phyloP scores from a whole-genome alignment of 163 green algal genomes.

The Chlamydomonas reinhardtii region DNA sequence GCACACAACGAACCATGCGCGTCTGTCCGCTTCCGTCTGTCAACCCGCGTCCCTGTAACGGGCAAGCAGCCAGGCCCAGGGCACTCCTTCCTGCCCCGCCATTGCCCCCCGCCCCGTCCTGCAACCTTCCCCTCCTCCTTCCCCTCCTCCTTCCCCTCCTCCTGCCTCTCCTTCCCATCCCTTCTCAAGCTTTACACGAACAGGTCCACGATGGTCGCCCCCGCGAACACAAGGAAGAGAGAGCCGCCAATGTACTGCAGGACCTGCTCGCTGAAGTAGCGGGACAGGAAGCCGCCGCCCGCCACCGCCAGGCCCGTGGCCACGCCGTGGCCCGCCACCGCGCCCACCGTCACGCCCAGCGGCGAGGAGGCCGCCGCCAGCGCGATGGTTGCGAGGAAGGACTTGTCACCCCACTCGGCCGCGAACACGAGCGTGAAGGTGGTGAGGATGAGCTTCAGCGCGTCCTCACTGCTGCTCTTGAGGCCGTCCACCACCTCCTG shows the following conservation, averaged over 20 bases:
- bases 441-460: slow-evolving; percentile 70
- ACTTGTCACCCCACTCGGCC: slow-evolving; percentile 99
- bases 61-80: too few relatives aligned
- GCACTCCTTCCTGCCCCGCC: too few relatives aligned
- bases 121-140: too few relatives aligned
- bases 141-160: too few relatives aligned
- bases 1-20: too few relatives aligned
- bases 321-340: slow-evolving; percentile 85
- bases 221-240: slow-evolving; percentile 94
- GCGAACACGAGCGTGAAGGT: slow-evolving; percentile 98
- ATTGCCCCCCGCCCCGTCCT: too few relatives aligned
- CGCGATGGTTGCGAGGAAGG: slow-evolving; percentile 97
- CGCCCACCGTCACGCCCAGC: slow-evolving; percentile 71
- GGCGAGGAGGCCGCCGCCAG: slow-evolving; percentile 84
- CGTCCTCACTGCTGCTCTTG: slow-evolving; percentile 26
- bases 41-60: too few relatives aligned
- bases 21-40: too few relatives aligned
- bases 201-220: slow-evolving; percentile 84
- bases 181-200: slow-evolving; percentile 18
- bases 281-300: slow-evolving; percentile 72
- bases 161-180: too few relatives aligned
- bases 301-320: slow-evolving; percentile 86
- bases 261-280: slow-evolving; percentile 83
- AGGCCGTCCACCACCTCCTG: slow-evolving; percentile 76
- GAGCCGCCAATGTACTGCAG: slow-evolving; percentile 91